phyloP scores from a whole-genome alignment of 345 rosid species.

The Geranium brycei region DNA sequence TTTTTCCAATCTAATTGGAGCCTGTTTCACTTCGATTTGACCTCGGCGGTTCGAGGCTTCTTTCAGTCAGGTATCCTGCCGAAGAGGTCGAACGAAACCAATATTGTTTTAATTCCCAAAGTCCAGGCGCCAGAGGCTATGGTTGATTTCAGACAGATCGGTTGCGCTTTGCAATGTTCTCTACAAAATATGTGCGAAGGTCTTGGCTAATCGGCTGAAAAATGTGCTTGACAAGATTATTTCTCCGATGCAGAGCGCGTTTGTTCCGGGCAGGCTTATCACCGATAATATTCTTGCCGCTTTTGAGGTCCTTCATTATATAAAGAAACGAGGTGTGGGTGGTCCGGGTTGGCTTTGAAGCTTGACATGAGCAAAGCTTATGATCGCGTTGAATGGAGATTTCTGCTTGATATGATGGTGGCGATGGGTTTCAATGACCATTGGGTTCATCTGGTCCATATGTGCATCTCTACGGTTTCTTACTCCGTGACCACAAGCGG shows the following conservation, averaged over 20 bases:
- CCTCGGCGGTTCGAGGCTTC: background rate
- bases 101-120: background rate
- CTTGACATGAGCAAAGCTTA: background rate
- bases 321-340: background rate
- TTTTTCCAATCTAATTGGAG: background rate
- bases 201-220: background rate
- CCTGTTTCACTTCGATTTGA: background rate
- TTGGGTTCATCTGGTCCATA: background rate
- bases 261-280: too few relatives aligned
- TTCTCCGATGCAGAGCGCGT: too few relatives aligned
- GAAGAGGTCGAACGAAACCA: background rate
- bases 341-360: background rate
- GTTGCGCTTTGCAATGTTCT: background rate
- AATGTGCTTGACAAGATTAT: background rate
- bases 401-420: background rate
- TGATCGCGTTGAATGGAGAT: background rate
- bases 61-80: background rate
- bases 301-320: background rate
- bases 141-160: background rate
- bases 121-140: background rate
- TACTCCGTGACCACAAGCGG: background rate
- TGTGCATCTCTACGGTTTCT: background rate
- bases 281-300: background rate
- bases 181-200: slow-evolving; percentile 1
- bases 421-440: background rate